phyloP scores from a whole-genome alignment of 768 basidiomycete species.

The Rubroboletus pulcherrimus region DNA sequence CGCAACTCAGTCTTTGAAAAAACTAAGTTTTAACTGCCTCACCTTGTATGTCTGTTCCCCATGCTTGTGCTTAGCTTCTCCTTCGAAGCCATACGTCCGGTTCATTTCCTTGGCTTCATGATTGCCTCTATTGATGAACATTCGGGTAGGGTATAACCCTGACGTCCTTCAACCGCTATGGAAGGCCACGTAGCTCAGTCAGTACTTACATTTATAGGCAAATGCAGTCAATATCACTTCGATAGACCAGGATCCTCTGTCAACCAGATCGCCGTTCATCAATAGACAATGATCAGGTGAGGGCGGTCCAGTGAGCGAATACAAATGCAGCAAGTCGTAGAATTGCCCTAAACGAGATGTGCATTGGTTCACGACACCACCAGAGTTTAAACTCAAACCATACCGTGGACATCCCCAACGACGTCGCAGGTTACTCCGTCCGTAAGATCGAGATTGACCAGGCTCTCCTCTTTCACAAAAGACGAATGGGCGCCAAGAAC shows the following conservation, averaged over 20 bases:
- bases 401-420: conserved; percentile 95
- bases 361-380: not conserved
- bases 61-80: conserved; percentile 95
- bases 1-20: conserved; percentile 3
- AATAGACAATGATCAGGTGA: conserved; percentile 79
- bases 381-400: conserved; percentile 13
- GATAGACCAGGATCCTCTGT: conserved; percentile 93
- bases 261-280: conserved; percentile 96
- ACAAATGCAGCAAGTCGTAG: conserved; percentile 88
- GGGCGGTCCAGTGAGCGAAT: conserved; percentile 82
- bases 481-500: conserved; percentile 77
- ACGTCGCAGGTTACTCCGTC: conserved; percentile 86
- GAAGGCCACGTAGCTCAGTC: not conserved
- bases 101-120: conserved; percentile 99
- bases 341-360: conserved; percentile 67
- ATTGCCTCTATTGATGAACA: conserved; percentile 95
- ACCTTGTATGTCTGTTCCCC: conserved; percentile 95
- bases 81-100: conserved; percentile 87
- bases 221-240: conserved; percentile 92
- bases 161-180: conserved; percentile 12
- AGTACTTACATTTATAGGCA: conserved; percentile 82
- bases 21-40: not conserved
- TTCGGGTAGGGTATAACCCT: conserved; percentile 89
- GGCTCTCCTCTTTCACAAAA: conserved; percentile 72
- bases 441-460: conserved; percentile 72